These are phyloP conservation scores for Plasmodium gaboni DNA, from an alignment of 169 alveolate genomes.

Conservation along the genomic window DNA sequence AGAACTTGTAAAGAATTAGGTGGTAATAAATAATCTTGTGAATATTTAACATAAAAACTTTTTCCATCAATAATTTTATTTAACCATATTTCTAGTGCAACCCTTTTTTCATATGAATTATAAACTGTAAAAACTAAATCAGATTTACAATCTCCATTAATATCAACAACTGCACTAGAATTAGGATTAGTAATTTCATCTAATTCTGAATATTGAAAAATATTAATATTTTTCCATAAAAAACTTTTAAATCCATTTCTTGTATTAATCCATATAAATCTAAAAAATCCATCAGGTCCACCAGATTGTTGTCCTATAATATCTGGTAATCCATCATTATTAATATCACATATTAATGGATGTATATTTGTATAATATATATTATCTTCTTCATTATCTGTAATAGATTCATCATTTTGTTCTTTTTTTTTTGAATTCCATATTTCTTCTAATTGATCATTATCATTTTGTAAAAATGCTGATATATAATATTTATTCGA, in stretches of 20 bases:
- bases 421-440: conserved; percentile 66
- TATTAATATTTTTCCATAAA: conserved; percentile 68
- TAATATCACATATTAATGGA: conserved; percentile 87
- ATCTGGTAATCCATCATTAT: conserved; percentile 89
- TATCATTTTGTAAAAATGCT: conserved; percentile 70
- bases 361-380: conserved; percentile 81
- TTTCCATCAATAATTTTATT: conserved; percentile 58
- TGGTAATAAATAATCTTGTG: conserved; percentile 74
- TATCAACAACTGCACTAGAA: conserved; percentile 89
- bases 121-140: conserved; percentile 86
- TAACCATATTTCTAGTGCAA: conserved; percentile 77
- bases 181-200: conserved; percentile 83
- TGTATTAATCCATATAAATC: conserved; percentile 83
- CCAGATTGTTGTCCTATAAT: conserved; percentile 77
- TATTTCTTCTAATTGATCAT: conserved; percentile 54
- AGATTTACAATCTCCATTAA: conserved; percentile 90
- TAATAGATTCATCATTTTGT: conserved; percentile 21
- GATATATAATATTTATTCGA: conserved; percentile 18
- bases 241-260: conserved; percentile 75
- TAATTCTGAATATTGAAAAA: conserved; percentile 66
- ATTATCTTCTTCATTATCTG: conserved; percentile 11
- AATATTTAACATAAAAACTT: conserved; percentile 53
- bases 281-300: conserved; percentile 52
- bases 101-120: conserved; percentile 23
- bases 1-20: conserved; percentile 80